phyloP scores from a whole-genome alignment of 148 eudicot species.

The Vaccinium vitisidaea region DNA sequence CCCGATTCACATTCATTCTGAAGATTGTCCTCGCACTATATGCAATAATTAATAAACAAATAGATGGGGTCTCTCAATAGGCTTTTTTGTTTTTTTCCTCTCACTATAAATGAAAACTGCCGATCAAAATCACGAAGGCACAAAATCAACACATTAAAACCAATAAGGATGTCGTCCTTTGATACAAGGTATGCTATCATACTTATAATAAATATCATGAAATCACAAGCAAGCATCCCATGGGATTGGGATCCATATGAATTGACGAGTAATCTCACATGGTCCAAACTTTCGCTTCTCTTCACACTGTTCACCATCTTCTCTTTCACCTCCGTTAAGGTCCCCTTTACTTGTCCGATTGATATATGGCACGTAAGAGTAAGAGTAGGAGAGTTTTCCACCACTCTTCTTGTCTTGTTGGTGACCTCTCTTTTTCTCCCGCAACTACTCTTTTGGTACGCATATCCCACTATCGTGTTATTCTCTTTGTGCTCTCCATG shows the following conservation, averaged over 20 bases:
- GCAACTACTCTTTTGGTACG: background rate
- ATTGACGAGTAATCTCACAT: background rate
- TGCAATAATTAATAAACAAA: too few species aligned
- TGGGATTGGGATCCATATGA: constrained; percentile 8
- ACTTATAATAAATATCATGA: background rate
- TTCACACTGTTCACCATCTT: background rate
- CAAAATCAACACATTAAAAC: background rate
- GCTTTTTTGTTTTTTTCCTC: too few species aligned
- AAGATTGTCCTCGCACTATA: too few species aligned
- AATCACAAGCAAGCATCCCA: constrained; percentile 9
- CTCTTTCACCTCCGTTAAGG: background rate
- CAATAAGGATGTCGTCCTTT: background rate
- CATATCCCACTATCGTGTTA: background rate
- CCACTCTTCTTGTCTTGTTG: background rate
- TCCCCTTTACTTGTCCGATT: too few species aligned
- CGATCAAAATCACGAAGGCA: background rate
- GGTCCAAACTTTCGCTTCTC: background rate
- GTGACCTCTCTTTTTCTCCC: background rate
- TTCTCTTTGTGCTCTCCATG: too few species aligned
- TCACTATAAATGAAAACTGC: background rate
- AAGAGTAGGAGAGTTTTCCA: too few species aligned
- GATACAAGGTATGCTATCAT: background rate
- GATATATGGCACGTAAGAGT: too few species aligned
- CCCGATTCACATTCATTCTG: too few species aligned
- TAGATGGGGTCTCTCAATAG: too few species aligned